These are phyloP conservation scores for Strigomonas galati DNA, from an alignment of 208 protist genomes.

Conservation along the genomic window DNA sequence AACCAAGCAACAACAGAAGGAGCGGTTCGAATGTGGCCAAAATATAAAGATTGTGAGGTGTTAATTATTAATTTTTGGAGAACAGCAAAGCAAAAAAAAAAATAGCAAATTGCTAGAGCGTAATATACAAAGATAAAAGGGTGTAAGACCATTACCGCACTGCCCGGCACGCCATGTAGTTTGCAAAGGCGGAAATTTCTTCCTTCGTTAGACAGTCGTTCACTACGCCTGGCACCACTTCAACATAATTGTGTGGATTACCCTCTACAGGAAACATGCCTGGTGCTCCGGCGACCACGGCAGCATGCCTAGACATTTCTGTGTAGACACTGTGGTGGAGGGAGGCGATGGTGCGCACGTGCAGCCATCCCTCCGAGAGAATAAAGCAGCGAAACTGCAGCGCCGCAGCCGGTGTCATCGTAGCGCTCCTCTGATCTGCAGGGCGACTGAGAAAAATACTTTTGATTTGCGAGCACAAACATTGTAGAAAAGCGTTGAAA, in stretches of 20 bases:
- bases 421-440: background rate
- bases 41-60: conserved; percentile 2
- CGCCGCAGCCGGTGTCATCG: background rate
- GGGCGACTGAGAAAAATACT: background rate
- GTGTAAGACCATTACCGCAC: background rate
- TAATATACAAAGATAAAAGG: background rate
- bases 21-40: background rate
- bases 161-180: conserved; percentile 5
- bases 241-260: background rate
- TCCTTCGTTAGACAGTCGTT: background rate
- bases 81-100: conserved; percentile 15
- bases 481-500: conserved; percentile 37
- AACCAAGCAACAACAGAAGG: too few relatives aligned
- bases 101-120: background rate
- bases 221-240: conserved; percentile 11
- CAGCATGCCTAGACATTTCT: background rate
- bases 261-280: too few relatives aligned
- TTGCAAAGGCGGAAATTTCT: background rate
- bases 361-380: conserved; percentile 66
- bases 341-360: conserved; percentile 46
- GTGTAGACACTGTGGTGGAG: conserved; percentile 17
- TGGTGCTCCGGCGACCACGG: too few relatives aligned
- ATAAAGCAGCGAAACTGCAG: conserved; percentile 37
- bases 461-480: conserved; percentile 13
- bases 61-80: background rate